Evolutionary conservation across 352 stramenopile species (phyloP).

Genomic region (Nothophytophthora sp.): DNA sequence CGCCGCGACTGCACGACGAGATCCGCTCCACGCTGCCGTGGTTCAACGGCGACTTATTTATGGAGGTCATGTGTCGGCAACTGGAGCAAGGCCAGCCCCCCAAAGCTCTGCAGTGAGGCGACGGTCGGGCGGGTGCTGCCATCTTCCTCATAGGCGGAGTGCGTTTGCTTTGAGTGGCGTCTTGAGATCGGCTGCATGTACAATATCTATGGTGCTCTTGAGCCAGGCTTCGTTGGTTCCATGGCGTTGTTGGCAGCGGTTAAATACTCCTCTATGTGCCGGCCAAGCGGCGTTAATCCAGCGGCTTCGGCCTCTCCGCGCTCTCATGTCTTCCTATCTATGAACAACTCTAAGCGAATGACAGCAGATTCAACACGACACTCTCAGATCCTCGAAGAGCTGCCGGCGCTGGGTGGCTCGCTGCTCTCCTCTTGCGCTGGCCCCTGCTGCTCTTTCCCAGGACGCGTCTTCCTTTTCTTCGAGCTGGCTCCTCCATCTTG

Average conservation of each 20-base stretch:
- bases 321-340: no score
- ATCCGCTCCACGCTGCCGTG: conserved; percentile 47
- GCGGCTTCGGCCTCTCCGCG: no score
- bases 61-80: conserved; percentile 53
- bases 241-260: conserved; percentile 10
- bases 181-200: no score
- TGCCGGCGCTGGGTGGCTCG: not conserved
- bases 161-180: no score
- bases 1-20: conserved; percentile 44
- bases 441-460: not conserved
- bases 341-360: no score
- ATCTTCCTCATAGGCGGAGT: no score
- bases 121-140: no score
- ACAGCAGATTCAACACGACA: no score
- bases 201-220: no score
- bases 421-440: not conserved
- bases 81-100: conserved; percentile 28
- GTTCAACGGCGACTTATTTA: conserved; percentile 62
- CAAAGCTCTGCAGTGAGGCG: conserved; percentile 1
- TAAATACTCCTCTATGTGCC: conserved; percentile 31
- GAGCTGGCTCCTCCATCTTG: conserved; percentile 4
- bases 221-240: no score
- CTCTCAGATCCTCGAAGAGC: not conserved
- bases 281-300: no score
- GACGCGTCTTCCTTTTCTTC: conserved; percentile 21